Evolutionary conservation across 331 rosid species (phyloP), one percentile per base, ranked within the genome.

Genomic region (Spiraea crenata): DNA sequence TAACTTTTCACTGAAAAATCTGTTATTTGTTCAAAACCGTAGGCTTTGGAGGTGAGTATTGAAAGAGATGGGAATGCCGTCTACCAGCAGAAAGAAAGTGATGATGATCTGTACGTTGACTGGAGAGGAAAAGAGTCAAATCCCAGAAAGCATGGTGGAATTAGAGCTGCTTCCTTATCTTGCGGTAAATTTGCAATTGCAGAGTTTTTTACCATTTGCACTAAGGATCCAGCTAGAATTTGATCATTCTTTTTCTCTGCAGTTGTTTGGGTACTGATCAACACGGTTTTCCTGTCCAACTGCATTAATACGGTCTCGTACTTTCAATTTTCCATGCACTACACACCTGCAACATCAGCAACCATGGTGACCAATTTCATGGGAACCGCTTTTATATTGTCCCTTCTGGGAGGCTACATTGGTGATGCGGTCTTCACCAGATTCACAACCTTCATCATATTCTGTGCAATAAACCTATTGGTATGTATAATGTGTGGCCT

Each of bases 291-390:
- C 79, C 1, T 74, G 20, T 7, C 80, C 63, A 83, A 73, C 73
- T 75, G 62, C 15, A 12, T 40, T 3, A 76, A 63, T 65, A 65
- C 76, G 7, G 72, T 76, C 47, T 52, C 49, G 4, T 76, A 79
- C 34, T 76, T 76, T 47, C 3, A 52, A 6, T 47, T 47, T 20
- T 73, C 80, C 7, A 76, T 80, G 84, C 84, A 83, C 73, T 83
- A 79, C 41, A 38, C 77, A 1, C 51, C 69, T 31, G 62, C 80
- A 15, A 19, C 51, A 61, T 65, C 87, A 45, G 66, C 87, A 76
- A 83, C 73, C 39, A 75, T 72, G 82, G 82, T 83, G 14, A 80
- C 82, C 58, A 80, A 79, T 31, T 80, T 83, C 58, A 16, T 83
- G 77, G 87, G 82, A 54, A 69, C 77, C 3, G 42, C 84, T 25